Conservation (phyloP, 1,284 basidiomycete species). For the Sporisorium iseilematis-ciliati region DNA sequence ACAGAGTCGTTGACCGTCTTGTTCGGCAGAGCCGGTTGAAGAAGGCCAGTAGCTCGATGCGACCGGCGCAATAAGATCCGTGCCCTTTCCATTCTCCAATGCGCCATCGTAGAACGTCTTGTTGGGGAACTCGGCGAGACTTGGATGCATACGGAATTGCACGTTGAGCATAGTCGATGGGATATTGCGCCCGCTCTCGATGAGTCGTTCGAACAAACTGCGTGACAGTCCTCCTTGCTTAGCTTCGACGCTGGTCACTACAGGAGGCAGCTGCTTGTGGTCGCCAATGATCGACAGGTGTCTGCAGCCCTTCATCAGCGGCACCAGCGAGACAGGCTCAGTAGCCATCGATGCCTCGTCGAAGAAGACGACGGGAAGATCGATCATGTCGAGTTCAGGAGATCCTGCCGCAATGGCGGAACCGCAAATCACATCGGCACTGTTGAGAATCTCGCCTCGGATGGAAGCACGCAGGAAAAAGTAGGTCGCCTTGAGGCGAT, state of each 20-base stretch:
- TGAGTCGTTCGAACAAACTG: conserved; percentile 89
- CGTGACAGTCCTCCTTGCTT: conserved; percentile 80
- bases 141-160: conserved; percentile 95
- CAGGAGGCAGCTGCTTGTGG: conserved; percentile 94
- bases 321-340: conserved; percentile 75
- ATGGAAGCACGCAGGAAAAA: conserved; percentile 66
- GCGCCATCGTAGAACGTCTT: conserved; percentile 82
- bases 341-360: conserved; percentile 97
- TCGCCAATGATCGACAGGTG: conserved; percentile 92
- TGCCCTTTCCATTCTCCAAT: conserved; percentile 77
- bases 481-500: conserved; percentile 55
- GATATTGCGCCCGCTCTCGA: conserved; percentile 68
- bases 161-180: conserved; percentile 79
- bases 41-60: conserved; percentile 48
- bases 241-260: conserved; percentile 74
- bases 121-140: conserved; percentile 86
- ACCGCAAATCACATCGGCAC: conserved; percentile 70
- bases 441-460: conserved; percentile 68
- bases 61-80: conserved; percentile 42
- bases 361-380: conserved; percentile 92
- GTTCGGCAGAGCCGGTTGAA: background rate
- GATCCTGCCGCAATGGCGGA: conserved; percentile 65
- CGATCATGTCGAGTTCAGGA: conserved; percentile 73
- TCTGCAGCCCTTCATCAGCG: conserved; percentile 74
- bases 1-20: conserved; percentile 27